phyloP scores from a whole-genome alignment of 805 yeast species.

The Yarrowia divulgata region DNA sequence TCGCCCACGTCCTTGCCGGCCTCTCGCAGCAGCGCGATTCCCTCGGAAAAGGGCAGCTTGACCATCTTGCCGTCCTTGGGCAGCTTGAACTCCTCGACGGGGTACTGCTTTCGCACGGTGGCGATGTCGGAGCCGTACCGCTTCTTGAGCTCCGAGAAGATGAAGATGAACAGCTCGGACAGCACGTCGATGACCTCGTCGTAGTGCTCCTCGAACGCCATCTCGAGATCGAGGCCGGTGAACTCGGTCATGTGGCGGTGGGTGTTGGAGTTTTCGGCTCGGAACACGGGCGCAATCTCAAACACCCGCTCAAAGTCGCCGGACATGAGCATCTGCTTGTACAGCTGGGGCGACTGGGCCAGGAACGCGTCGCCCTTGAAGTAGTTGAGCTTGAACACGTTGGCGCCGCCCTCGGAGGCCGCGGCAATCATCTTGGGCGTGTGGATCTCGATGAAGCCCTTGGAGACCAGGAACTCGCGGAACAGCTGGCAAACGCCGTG shows the following conservation, averaged over 20 bases:
- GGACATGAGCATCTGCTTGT: conserved; percentile 97
- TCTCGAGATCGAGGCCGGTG: conserved; percentile 95
- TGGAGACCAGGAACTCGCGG: conserved; percentile 78
- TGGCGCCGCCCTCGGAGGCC: conserved; percentile 97
- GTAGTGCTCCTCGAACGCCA: conserved; percentile 98
- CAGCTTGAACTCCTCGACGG: conserved; percentile 95
- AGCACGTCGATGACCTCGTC: conserved; percentile 79
- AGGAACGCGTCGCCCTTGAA: conserved; percentile 91
- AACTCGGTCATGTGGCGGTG: conserved; percentile 99
- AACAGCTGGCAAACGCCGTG: conserved; percentile 87
- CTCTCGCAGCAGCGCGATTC: conserved; percentile 82
- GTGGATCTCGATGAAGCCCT: conserved; percentile 87
- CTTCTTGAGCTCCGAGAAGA: conserved; percentile 80
- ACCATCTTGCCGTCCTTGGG: conserved; percentile 96
- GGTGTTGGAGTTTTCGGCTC: conserved; percentile 99
- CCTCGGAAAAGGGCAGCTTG: conserved; percentile 86
- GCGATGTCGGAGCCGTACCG: conserved; percentile 87
- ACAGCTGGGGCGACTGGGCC: conserved; percentile 98
- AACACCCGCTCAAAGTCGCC: conserved; percentile 96
- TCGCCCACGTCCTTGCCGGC: conserved; percentile 80
- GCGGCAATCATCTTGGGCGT: conserved; percentile 96
- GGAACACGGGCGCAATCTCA: conserved; percentile 96
- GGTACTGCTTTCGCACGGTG: conserved; percentile 89
- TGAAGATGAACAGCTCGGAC: conserved; percentile 81
- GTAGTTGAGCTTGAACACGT: conserved; percentile 91